Conservation (phyloP, 2,329 filamentous ascomycete species). For the Elsinoe ampelina region DNA sequence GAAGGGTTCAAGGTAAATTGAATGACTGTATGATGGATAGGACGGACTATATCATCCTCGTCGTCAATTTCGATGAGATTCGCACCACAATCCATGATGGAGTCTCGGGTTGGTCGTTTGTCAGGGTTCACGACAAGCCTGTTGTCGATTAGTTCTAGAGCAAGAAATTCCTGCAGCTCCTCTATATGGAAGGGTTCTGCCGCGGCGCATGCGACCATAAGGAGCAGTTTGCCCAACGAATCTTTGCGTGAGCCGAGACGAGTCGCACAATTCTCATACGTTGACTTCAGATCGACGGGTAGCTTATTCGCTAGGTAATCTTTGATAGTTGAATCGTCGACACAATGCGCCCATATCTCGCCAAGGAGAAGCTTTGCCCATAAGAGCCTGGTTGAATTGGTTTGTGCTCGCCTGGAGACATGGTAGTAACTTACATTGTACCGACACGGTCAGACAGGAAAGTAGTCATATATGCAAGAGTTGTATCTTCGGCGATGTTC, state of each 20-base stretch:
- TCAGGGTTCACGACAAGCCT: neutral
- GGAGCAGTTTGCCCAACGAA: neutral
- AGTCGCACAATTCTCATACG: neutral
- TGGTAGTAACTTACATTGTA: too few relatives aligned
- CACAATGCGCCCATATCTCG: slow-evolving; percentile 9
- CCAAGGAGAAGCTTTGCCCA: slow-evolving; percentile 13
- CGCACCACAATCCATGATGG: neutral
- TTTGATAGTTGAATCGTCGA: neutral
- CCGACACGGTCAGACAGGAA: too few relatives aligned
- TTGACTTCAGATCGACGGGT: slow-evolving; percentile 1
- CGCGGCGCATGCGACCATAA: neutral
- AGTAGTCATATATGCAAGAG: too few relatives aligned
- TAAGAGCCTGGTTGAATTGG: too few relatives aligned
- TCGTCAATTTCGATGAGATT: slow-evolving; percentile 2
- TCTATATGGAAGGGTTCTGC: slow-evolving; percentile 6
- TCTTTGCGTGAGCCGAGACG: neutral
- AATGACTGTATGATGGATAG: slow-evolving; percentile 12
- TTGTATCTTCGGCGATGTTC: too few relatives aligned
- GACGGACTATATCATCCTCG: neutral
- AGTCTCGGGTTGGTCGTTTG: neutral
- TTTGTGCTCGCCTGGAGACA: too few relatives aligned
- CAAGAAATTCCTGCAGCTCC: neutral
- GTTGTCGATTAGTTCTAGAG: neutral
- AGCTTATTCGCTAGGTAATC: neutral
- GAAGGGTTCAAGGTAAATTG: neutral